Base-by-base conservation (phyloP, 2,329 filamentous ascomycete genomes). In the Calonectria fujianensis region DNA sequence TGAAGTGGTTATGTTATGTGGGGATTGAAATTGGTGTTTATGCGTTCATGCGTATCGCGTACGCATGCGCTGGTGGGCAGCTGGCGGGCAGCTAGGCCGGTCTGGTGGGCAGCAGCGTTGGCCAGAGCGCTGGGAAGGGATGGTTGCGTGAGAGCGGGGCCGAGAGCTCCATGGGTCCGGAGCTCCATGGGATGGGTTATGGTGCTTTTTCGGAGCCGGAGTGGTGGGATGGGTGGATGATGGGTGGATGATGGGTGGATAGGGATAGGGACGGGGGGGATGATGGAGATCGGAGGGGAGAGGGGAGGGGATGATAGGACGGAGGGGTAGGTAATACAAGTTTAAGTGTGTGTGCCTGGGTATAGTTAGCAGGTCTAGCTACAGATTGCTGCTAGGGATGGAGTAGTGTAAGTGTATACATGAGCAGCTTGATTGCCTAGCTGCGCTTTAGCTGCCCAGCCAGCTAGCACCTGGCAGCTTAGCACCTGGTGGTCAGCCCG, bases 11-110 rank as follows among this genome's bases (percentile, higher is more conserved):
- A 70, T 76, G 75, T 72, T 74, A 72, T 76, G 80, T 80, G 80
- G 79, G 75, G 70, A 81, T 70, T 80, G 75, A 81, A 81, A 81
- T 81, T 81, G 79, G 31, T 69, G 63, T 81, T 81, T 80, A 81
- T 81, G 80, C 80, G 81, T 81, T 81, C 80, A 81, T 81, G 80
- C 80, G 72, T 74, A 64, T 35, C 57, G 70, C 70, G 54, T 41
- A 61, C 59, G 48, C 41, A 31, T 37, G 65, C 35, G 54, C 29
- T 61, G 39, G 41, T 27, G 11, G 39, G 69, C 78, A 73, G 78
- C 73, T 24, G 37, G 31, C 9, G 31, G 31, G 31, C 31, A 37
- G 35, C 35, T 37, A 32, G 9, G 31, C 31, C 11, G 35, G 35
- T 37, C 35, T 37, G 35, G 35, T 37, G 27, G 16, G 35, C 20